Evolutionary conservation across 495 filamentous ascomycete genomes (phyloP), one percentile per base, ranked within the genome.

Genomic region (Choiromyces venosus): DNA sequence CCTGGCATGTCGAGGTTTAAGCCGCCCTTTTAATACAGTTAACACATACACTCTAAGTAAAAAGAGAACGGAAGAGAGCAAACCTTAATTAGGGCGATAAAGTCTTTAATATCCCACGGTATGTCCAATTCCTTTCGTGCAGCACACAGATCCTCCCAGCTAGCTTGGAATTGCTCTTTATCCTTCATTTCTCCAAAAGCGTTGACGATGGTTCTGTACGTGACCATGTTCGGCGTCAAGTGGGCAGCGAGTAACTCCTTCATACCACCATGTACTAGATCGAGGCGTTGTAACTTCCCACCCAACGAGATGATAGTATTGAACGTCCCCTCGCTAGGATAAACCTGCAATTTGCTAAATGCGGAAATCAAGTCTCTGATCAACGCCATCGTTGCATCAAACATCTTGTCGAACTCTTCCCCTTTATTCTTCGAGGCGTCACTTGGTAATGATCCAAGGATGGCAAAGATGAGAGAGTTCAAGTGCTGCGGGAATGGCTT

Each of bases 291-390:
- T 0, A 83, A 71, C 44, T 78, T 79, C 12, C 84, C 84, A 14
- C 75, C 79, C 21, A 82, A 61, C 19, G 77, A 73, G 33, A 85
- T 83, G 66, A 85, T 78, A 25, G 74, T 82, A 67, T 85, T 83
- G 76, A 85, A 84, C 7, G 80, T 82, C 12, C 65, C 66, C 4
- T 76, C 37, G 35, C 56, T 76, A 0, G 82, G 78, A 4, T 29
- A 66, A 9, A 81, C 74, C 8, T 79, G 77, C 33, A 72, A 67
- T 7, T 68, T 66, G 5, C 68, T 65, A 44, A 83, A 84, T 2
- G 80, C 74, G 1, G 18, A 33, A 37, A 82, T 75, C 56, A 81
- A 70, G 18, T 61, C 46, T 10, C 77, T 75, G 19, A 82, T 75
- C 64, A 75, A 66, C 8, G 46, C 42, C 67, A 80, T 68, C 18